Percentiles rank a stretch among this genome's conserved stretches.
phyloP scores from a whole-genome alignment of 2,329 filamentous ascomycete species.

The Xylariaceae sp. region DNA sequence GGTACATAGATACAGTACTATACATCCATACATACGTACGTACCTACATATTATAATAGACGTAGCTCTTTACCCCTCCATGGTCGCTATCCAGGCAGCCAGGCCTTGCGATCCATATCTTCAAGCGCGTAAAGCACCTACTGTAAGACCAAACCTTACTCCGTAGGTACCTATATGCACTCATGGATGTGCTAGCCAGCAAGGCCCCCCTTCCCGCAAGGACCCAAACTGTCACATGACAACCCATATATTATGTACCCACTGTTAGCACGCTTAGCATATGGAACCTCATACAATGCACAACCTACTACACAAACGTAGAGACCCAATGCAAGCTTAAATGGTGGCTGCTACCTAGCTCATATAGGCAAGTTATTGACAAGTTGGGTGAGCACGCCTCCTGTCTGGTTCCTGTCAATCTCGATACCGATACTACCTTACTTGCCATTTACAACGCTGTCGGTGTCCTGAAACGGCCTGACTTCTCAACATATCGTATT shows the following conservation, averaged over 20 bases:
- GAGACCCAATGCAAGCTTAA: conserved; percentile 24
- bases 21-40: too few species aligned
- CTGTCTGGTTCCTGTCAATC: neutral
- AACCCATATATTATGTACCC: too few species aligned
- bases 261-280: too few species aligned
- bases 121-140: neutral
- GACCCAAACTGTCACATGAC: too few species aligned
- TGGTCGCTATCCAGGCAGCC: neutral
- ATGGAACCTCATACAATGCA: too few species aligned
- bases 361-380: conserved; percentile 18
- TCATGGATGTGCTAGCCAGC: neutral
- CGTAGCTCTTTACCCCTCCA: neutral
- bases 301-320: too few species aligned
- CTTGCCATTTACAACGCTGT: neutral
- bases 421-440: neutral
- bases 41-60: too few species aligned
- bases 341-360: conserved; percentile 26
- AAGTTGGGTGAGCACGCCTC: neutral
- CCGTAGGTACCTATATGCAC: too few species aligned
- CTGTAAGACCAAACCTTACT: too few species aligned
- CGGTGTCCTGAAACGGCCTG: neutral
- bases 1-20: too few species aligned
- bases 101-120: neutral
- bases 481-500: neutral
- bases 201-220: too few species aligned